A percentile compares a stretch with the other conserved stretches of the same genome.
Conservation (phyloP, 2,329 filamentous ascomycete genomes). For the Fusarium tjaetaba region DNA sequence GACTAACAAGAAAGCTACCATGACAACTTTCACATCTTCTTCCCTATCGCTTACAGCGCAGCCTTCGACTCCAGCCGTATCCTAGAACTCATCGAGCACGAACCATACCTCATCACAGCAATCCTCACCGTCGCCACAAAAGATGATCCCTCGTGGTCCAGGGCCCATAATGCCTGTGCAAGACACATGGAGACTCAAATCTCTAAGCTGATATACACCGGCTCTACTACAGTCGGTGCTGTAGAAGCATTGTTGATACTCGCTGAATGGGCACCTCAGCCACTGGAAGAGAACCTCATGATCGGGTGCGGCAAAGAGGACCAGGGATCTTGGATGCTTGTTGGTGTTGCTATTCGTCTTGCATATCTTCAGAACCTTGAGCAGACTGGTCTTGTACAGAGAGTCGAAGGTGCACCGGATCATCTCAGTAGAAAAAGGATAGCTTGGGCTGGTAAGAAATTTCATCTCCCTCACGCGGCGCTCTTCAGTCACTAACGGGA, state of each 20-base stretch:
- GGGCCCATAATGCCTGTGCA: slow-evolving; percentile 72
- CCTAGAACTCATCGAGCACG: slow-evolving; percentile 65
- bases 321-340: slow-evolving; percentile 80
- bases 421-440: slow-evolving; percentile 71
- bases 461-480: fast-evolving
- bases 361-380: slow-evolving; percentile 77
- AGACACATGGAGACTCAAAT: slow-evolving; percentile 76
- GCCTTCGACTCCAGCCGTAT: slow-evolving; percentile 65
- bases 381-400: slow-evolving; percentile 71
- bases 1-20: slow-evolving; percentile 62
- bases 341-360: slow-evolving; percentile 74
- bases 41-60: slow-evolving; percentile 71
- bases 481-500: neutral
- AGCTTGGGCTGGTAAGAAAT: slow-evolving; percentile 68
- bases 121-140: slow-evolving; percentile 77
- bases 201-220: slow-evolving; percentile 72
- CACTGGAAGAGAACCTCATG: slow-evolving; percentile 67
- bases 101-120: slow-evolving; percentile 75
- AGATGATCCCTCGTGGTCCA: slow-evolving; percentile 71
- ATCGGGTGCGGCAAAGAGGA: slow-evolving; percentile 79
- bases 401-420: slow-evolving; percentile 66
- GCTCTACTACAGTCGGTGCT: slow-evolving; percentile 74
- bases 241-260: slow-evolving; percentile 76
- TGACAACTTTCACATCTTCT: slow-evolving; percentile 74
- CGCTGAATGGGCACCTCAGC: slow-evolving; percentile 78